phyloP scores from a whole-genome alignment of 2,329 filamentous ascomycete species.

The Cladosporium sp. region DNA sequence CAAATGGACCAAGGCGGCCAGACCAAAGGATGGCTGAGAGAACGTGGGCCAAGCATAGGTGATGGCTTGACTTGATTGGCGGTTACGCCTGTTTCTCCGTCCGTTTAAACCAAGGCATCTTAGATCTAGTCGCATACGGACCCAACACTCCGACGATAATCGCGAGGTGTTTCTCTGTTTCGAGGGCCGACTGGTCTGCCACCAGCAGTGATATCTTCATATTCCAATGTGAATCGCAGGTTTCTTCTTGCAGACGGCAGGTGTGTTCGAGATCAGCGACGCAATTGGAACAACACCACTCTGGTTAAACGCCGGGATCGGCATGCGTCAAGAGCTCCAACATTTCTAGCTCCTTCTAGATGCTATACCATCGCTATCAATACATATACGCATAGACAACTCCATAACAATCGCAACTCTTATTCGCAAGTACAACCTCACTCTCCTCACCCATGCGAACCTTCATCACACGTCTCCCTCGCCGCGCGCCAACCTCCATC shows the following conservation, averaged over 20 bases:
- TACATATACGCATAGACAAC: background rate
- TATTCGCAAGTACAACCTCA: background rate
- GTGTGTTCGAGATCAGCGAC: background rate
- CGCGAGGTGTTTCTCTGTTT: background rate
- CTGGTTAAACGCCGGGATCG: background rate
- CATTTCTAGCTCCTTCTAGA: slow-evolving; percentile 12
- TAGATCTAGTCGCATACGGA: background rate
- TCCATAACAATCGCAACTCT: background rate
- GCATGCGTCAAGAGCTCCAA: background rate
- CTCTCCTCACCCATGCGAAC: slow-evolving; percentile 7
- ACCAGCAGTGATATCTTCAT: background rate
- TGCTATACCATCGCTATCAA: background rate
- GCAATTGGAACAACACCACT: background rate
- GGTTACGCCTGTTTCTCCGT: background rate
- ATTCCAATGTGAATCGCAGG: background rate
- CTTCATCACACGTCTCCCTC: slow-evolving; percentile 8
- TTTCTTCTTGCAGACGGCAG: background rate
- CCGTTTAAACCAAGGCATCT: background rate
- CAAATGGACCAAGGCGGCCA: background rate
- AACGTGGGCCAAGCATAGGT: background rate
- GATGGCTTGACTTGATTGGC: background rate
- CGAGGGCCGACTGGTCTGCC: background rate
- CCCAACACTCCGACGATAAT: background rate
- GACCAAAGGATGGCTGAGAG: background rate
- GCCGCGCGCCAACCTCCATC: background rate